These are phyloP conservation scores for Mucor circinelloides DNA, from an alignment of 371 early-diverging fungal species.

Conservation along the genomic window DNA sequence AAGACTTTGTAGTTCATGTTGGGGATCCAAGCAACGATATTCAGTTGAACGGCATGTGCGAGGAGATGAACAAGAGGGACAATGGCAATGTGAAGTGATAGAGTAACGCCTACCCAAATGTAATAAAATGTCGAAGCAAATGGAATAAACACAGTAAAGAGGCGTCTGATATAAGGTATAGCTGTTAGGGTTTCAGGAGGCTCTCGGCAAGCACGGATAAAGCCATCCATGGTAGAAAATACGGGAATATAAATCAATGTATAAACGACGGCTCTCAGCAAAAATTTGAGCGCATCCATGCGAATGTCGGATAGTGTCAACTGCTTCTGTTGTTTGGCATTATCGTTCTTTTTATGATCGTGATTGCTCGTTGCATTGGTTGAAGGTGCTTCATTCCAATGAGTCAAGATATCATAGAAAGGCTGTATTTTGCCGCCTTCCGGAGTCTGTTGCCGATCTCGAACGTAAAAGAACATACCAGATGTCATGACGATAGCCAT, in stretches of 20 bases:
- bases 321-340: background rate
- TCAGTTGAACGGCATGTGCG: constrained; percentile 8
- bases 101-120: constrained; percentile 24
- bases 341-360: background rate
- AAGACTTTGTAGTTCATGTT: background rate
- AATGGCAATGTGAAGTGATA: constrained; percentile 27
- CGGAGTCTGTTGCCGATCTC: constrained; percentile 16
- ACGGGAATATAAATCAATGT: constrained; percentile 19
- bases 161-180: background rate
- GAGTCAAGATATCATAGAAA: constrained; percentile 9
- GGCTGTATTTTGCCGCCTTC: constrained; percentile 4
- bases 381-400: constrained; percentile 24
- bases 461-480: constrained; percentile 27
- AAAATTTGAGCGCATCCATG: constrained; percentile 15
- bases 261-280: constrained; percentile 5
- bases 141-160: constrained; percentile 1
- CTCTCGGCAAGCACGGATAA: constrained; percentile 25
- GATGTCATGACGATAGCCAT: constrained; percentile 27
- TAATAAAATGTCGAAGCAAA: constrained; percentile 15
- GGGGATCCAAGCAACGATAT: constrained; percentile 9
- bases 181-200: constrained; percentile 15
- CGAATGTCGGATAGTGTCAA: constrained; percentile 7
- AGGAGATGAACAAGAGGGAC: constrained; percentile 23
- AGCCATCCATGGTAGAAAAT: constrained; percentile 30
- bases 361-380: background rate